Evolutionary conservation across 1,284 basidiomycete genomes (phyloP).

Genomic region (Ustilago xerochloae): DNA sequence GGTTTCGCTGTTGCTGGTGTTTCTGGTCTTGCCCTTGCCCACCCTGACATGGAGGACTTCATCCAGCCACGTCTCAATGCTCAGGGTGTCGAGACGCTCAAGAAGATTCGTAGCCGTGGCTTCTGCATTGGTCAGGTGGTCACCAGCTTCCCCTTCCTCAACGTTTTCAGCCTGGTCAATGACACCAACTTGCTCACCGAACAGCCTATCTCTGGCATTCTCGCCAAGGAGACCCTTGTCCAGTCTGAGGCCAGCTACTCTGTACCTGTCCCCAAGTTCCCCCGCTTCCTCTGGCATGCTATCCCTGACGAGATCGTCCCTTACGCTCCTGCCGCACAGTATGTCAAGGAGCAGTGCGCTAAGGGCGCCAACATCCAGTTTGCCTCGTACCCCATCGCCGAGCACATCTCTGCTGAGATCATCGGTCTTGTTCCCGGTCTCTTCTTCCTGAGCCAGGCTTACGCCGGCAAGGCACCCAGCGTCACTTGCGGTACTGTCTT

Average conservation of each 20-base stretch:
- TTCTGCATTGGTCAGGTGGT: constrained; percentile 43
- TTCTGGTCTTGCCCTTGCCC: constrained; percentile 34
- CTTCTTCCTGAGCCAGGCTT: constrained; percentile 38
- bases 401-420: constrained; percentile 49
- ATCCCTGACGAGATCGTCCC: constrained; percentile 61
- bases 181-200: constrained; percentile 40
- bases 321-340: constrained; percentile 37
- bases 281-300: constrained; percentile 59
- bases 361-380: constrained; percentile 59
- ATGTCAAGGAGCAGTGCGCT: constrained; percentile 58
- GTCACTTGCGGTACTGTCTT: constrained; percentile 31
- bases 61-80: constrained; percentile 21
- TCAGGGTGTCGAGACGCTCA: constrained; percentile 19
- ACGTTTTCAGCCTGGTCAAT: constrained; percentile 45
- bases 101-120: constrained; percentile 17
- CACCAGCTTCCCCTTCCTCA: constrained; percentile 18
- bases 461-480: constrained; percentile 31
- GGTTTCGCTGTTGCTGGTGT: constrained; percentile 58
- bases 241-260: constrained; percentile 20
- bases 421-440: constrained; percentile 36
- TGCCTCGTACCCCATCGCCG: constrained; percentile 33
- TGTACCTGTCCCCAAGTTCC: constrained; percentile 54
- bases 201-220: constrained; percentile 20
- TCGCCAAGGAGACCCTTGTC: constrained; percentile 46
- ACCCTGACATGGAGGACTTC: constrained; percentile 42